These are phyloP conservation scores for Suhomyces bokatorum DNA, from an alignment of 1,139 yeast species.

Conservation along the genomic window DNA sequence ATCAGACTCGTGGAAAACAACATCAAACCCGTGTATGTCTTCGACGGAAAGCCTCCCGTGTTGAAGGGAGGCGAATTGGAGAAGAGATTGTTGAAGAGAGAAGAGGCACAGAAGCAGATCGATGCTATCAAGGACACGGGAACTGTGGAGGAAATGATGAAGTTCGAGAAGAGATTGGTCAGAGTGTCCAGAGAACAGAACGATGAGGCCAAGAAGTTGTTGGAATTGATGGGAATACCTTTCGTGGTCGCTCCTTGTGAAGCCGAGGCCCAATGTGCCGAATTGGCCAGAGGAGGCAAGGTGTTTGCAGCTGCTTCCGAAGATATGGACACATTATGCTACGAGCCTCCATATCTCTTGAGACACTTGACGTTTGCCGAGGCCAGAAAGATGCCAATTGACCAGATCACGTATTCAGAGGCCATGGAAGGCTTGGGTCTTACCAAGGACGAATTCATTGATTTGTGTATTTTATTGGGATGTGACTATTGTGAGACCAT, in stretches of 20 bases:
- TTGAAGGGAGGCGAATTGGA: slow-evolving; percentile 91
- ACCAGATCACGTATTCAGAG: slow-evolving; percentile 69
- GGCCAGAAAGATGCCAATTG: slow-evolving; percentile 88
- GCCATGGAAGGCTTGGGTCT: slow-evolving; percentile 78
- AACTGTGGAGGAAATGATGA: slow-evolving; percentile 70
- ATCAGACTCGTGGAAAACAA: slow-evolving; percentile 86
- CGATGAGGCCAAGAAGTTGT: slow-evolving; percentile 83
- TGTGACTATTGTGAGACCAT: slow-evolving; percentile 97
- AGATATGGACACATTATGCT: slow-evolving; percentile 97
- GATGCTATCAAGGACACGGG: slow-evolving; percentile 79
- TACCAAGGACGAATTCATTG: slow-evolving; percentile 75
- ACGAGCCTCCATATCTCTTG: slow-evolving; percentile 77
- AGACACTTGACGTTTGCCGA: slow-evolving; percentile 93
- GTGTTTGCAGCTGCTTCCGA: slow-evolving; percentile 98
- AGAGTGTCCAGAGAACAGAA: slow-evolving; percentile 86
- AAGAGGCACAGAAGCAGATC: slow-evolving; percentile 76
- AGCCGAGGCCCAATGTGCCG: slow-evolving; percentile 99
- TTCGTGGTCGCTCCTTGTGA: slow-evolving; percentile 93
- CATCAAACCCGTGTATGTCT: slow-evolving; percentile 92
- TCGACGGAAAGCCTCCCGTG: slow-evolving; percentile 94
- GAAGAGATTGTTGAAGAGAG: slow-evolving; percentile 77
- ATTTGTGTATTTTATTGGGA: slow-evolving; percentile 87
- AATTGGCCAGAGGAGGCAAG: slow-evolving; percentile 79
- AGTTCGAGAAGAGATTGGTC: slow-evolving; percentile 84
- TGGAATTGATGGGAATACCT: slow-evolving; percentile 92